Conservation (phyloP, 2,329 filamentous ascomycete species). For the Niveomyces coronatus region DNA sequence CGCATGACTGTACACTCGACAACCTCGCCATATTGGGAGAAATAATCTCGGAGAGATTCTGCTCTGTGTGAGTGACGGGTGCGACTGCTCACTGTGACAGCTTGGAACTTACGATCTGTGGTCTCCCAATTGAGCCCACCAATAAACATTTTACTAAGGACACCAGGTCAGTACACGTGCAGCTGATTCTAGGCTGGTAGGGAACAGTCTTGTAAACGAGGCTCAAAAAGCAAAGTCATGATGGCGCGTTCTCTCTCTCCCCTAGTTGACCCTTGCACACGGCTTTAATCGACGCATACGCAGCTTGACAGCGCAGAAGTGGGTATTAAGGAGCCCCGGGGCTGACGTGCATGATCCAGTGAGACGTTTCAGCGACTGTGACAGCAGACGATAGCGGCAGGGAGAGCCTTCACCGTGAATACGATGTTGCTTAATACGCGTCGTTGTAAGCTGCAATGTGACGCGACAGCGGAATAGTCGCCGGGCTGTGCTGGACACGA, state of each 20-base stretch:
- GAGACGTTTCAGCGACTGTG: no score
- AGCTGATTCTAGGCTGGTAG: background rate
- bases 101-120: slow-evolving; percentile 71
- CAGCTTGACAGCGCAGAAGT: background rate
- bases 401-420: background rate
- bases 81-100: background rate
- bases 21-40: slow-evolving; percentile 95
- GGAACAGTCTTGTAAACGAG: no score
- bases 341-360: background rate
- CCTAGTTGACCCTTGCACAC: no score
- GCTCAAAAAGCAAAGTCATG: background rate
- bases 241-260: no score
- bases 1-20: slow-evolving; percentile 99
- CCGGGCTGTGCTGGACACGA: slow-evolving; percentile 9
- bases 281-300: no score
- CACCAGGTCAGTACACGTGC: slow-evolving; percentile 1
- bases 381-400: no score
- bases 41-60: slow-evolving; percentile 97
- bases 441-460: background rate
- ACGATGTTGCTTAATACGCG: background rate
- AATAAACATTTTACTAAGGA: slow-evolving; percentile 93
- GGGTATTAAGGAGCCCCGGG: slow-evolving; percentile 3
- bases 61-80: slow-evolving; percentile 9
- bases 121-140: slow-evolving; percentile 98
- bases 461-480: slow-evolving; percentile 1